phyloP scores from a whole-genome alignment of 306 rosid species.

The Trichosanthes truncata region DNA sequence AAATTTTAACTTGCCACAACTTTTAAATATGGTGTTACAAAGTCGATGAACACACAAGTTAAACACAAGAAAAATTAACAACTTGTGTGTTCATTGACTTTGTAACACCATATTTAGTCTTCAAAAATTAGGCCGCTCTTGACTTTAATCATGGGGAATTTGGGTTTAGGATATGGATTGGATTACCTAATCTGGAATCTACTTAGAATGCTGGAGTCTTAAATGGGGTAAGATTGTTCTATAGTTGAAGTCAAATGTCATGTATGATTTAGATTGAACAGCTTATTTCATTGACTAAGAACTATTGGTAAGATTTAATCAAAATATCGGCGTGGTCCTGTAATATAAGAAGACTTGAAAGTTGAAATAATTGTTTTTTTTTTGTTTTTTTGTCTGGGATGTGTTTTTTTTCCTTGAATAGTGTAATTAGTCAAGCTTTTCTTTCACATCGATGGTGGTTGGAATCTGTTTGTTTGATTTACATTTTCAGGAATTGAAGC shows the following conservation, averaged over 20 bases:
- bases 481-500: conserved; percentile 77
- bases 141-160: background rate
- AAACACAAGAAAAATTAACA: too few relatives aligned
- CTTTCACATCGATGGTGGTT: background rate
- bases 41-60: too few relatives aligned
- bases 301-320: background rate
- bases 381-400: too few relatives aligned
- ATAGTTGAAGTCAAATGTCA: background rate
- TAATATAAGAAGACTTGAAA: background rate
- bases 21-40: too few relatives aligned
- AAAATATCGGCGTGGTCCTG: background rate
- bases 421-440: background rate
- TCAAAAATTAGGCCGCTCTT: background rate
- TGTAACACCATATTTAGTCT: background rate
- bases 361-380: background rate
- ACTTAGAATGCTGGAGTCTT: background rate
- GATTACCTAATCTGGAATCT: background rate
- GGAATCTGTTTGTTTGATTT: conserved; percentile 1
- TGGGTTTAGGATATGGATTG: background rate
- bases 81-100: background rate
- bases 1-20: background rate
- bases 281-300: background rate
- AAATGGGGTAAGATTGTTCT: conserved; percentile 4
- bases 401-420: background rate
- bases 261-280: background rate